Percentiles rank a stretch among this genome's conserved stretches.
phyloP scores from a whole-genome alignment of 2,329 filamentous ascomycete genomes.

The Exophiala calicioides region DNA sequence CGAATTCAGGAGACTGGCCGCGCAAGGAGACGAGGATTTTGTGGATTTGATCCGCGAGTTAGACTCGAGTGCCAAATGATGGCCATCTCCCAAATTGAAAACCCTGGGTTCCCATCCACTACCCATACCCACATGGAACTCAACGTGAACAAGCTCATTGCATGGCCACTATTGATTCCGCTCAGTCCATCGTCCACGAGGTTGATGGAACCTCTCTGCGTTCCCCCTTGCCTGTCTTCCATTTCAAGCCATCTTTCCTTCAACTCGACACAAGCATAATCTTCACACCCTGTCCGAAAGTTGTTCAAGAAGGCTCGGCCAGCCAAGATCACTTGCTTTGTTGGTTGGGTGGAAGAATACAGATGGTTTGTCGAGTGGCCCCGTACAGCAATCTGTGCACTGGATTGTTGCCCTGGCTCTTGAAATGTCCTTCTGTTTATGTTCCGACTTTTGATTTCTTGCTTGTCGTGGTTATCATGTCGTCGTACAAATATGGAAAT shows the following conservation, averaged over 20 bases:
- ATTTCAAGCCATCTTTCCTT: constrained; percentile 2
- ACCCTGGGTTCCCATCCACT: too few relatives aligned
- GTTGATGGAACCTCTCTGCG: not conserved
- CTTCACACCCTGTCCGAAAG: constrained; percentile 8
- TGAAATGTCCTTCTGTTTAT: constrained; percentile 3
- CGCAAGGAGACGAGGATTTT: constrained; percentile 20
- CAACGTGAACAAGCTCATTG: too few relatives aligned
- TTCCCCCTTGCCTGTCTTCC: not conserved
- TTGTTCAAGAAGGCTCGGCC: constrained; percentile 18
- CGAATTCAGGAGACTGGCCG: constrained; percentile 17
- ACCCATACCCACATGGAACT: too few relatives aligned
- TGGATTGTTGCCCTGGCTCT: constrained; percentile 15
- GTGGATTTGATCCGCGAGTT: constrained; percentile 19
- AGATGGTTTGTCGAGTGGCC: not conserved
- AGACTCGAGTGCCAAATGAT: constrained; percentile 6
- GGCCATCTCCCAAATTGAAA: too few relatives aligned
- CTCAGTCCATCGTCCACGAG: not conserved
- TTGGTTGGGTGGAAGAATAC: constrained; percentile 1
- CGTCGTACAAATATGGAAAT: constrained; percentile 23
- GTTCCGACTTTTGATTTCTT: too few relatives aligned
- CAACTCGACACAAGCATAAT: constrained; percentile 3
- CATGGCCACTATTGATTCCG: too few relatives aligned
- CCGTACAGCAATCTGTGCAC: not conserved
- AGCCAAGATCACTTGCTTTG: constrained; percentile 13
- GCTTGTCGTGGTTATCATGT: constrained; percentile 23